These are phyloP conservation scores for Nothophytophthora sp. DNA, from an alignment of 352 stramenopile species.

Conservation along the genomic window DNA sequence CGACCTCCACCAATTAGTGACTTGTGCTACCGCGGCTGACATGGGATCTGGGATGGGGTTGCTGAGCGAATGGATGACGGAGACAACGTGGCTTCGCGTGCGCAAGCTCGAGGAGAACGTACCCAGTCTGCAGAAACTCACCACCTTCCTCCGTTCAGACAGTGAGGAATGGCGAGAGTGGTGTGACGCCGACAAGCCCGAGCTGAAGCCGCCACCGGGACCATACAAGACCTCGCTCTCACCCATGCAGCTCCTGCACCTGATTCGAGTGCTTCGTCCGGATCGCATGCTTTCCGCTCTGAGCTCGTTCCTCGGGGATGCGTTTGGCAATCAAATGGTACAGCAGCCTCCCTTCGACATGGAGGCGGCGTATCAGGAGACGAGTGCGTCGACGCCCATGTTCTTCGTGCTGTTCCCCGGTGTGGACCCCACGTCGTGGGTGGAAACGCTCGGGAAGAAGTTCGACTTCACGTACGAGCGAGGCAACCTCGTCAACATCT, in stretches of 20 bases:
- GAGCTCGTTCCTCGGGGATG: slow-evolving; percentile 54
- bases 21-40: slow-evolving; percentile 38
- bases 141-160: slow-evolving; percentile 94
- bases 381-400: slow-evolving; percentile 89
- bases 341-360: slow-evolving; percentile 90
- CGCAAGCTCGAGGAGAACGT: slow-evolving; percentile 90
- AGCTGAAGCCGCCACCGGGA: slow-evolving; percentile 89
- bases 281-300: slow-evolving; percentile 84
- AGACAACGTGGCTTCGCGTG: slow-evolving; percentile 88
- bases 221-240: slow-evolving; percentile 56
- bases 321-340: slow-evolving; percentile 62
- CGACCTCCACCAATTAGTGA: slow-evolving; percentile 85
- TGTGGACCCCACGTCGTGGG: slow-evolving; percentile 85
- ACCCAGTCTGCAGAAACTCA: slow-evolving; percentile 89
- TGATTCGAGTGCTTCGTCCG: slow-evolving; percentile 82
- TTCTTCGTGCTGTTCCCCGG: slow-evolving; percentile 93
- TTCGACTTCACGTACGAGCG: slow-evolving; percentile 83
- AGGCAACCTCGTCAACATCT: slow-evolving; percentile 81
- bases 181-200: slow-evolving; percentile 93
- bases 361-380: slow-evolving; percentile 87
- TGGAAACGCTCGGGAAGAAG: slow-evolving; percentile 83
- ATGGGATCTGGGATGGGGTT: slow-evolving; percentile 81
- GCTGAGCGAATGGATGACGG: slow-evolving; percentile 92
- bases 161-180: slow-evolving; percentile 96
- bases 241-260: slow-evolving; percentile 66